Base-by-base conservation (phyloP, 352 stramenopile species). In the Globisporangium solare region DNA sequence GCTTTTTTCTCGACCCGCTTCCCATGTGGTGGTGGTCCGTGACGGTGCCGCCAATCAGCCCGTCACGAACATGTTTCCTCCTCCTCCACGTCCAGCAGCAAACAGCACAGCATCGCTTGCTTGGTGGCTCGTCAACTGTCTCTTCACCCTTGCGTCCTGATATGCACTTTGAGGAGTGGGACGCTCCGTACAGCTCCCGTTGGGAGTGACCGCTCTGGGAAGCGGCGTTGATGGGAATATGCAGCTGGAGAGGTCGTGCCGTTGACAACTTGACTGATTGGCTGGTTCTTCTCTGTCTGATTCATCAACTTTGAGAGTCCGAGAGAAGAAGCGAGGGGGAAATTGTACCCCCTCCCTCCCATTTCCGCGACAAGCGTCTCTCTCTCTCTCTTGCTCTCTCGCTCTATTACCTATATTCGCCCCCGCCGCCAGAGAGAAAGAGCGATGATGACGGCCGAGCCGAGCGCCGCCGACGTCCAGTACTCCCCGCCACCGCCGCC, bases 401-500 rank as follows among this genome's bases (percentile, higher is more conserved):
- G 27, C 27, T 35, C 27, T 35, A 35, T 35, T 35, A 22, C 40
- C 6, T 35, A 35, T 35, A 35, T 35, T 35, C 27, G 27, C 7
- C 5, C 27, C 7, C 6, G 3, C 47, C 45, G 17, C 37, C 5
- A 51, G 24, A 51, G 13, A 18, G 24, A 51, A 7, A 51, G 31
- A 39, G 22, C 10, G 45, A 86, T 86, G 75, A 86, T 86, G 75
- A 83, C 75, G 32, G 63, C 75, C 43, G 72, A 86, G 67, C 74
- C 76, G 56, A 77, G 70, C 55, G 64, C 70, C 32, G 69, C 68
- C 47, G 70, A 77, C 71, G 69, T 83, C 21, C 73, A 74, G 55
- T 64, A 60, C 61, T 54, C 46, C 14, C 21, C 32, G 0, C 59
- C 32, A 1, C 59, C 64, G 68, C 71, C 62, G 74, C 66, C 58